Percentiles rank a stretch among this genome's conserved stretches.
phyloP scores from a whole-genome alignment of 2,329 filamentous ascomycete species.

The Alternaria ventricosa region DNA sequence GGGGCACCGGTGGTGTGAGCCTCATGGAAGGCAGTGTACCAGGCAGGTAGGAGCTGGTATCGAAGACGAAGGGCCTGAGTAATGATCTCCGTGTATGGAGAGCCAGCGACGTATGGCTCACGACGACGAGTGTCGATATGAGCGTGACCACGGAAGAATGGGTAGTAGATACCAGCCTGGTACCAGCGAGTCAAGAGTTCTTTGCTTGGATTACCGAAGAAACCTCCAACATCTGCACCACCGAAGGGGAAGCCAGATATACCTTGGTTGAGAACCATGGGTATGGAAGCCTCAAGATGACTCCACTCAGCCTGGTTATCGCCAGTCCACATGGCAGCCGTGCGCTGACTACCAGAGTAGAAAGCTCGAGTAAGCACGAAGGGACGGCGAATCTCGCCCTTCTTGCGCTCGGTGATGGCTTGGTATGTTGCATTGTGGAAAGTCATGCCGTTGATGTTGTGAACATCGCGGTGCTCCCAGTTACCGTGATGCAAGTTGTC shows the following conservation, averaged over 20 bases:
- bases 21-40: constrained; percentile 97
- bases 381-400: constrained; percentile 82
- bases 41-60: constrained; percentile 87
- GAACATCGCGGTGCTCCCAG: constrained; percentile 97
- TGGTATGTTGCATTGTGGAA: constrained; percentile 94
- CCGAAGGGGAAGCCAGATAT: constrained; percentile 93
- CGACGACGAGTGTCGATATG: constrained; percentile 95
- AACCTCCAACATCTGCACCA: constrained; percentile 94
- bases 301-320: constrained; percentile 96
- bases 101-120: constrained; percentile 87
- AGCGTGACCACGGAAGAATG: constrained; percentile 96
- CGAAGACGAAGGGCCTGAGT: constrained; percentile 85
- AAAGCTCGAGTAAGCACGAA: constrained; percentile 94
- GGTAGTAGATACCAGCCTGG: constrained; percentile 94
- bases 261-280: constrained; percentile 92
- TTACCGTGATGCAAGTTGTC: constrained; percentile 90
- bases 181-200: constrained; percentile 95
- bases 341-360: constrained; percentile 86
- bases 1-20: constrained; percentile 83
- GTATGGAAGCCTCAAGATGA: constrained; percentile 85
- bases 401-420: constrained; percentile 82
- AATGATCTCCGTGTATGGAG: constrained; percentile 85
- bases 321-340: constrained; percentile 98
- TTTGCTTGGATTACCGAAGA: constrained; percentile 95
- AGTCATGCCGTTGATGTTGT: constrained; percentile 95